Base-by-base conservation (phyloP, 2,329 filamentous ascomycete species). In the Monilinia laxa region DNA sequence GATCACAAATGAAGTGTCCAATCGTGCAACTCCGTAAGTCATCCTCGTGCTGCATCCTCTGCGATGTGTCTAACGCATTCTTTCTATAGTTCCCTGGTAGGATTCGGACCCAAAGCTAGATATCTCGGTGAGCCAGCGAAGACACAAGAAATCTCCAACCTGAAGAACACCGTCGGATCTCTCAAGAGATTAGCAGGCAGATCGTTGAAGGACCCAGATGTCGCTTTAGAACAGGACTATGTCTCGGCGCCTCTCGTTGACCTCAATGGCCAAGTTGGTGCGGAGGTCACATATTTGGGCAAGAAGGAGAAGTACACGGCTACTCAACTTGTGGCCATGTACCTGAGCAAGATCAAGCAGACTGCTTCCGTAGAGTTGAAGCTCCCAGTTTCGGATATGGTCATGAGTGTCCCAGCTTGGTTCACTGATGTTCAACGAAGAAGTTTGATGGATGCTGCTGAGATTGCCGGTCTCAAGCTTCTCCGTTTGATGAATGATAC, bases 1-100 rank as follows among this genome's bases (percentile, higher is more conserved):
- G 93, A 96, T 99, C 79, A 90, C 92, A 83, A 99, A 99, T 85
- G 95, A 99, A 82, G 95, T 98, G 75, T 99, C 95, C 73, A 98
- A 99, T 86, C 90, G 95, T 81, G 89, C 92, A 70, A 99, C 95
- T 75, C 95, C 95, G 92, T 97, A 91, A 85, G 93, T 89, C 66
- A 31, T 62, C 23, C 25, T 10, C 6, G 11, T 62, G n/a, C 64
- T 18, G n/a, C n/a, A 16, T 35, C 12, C 18, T 55, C 16, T 38
- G n/a, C 16, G 6, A 53, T 10, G 18, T 28, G 18, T 12, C 40
- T 57, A 54, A 63, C 49, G 72, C 62, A 74, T 67, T 56, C 55
- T 67, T 45, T 69, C 62, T 67, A 65, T 76, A 96, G 93, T 70
- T 93, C 95, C 70, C 85, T 99, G 72, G 95, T 99, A 76, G 93